Base-by-base conservation (phyloP, 169 alveolate genomes). In the Babesia bovis region DNA sequence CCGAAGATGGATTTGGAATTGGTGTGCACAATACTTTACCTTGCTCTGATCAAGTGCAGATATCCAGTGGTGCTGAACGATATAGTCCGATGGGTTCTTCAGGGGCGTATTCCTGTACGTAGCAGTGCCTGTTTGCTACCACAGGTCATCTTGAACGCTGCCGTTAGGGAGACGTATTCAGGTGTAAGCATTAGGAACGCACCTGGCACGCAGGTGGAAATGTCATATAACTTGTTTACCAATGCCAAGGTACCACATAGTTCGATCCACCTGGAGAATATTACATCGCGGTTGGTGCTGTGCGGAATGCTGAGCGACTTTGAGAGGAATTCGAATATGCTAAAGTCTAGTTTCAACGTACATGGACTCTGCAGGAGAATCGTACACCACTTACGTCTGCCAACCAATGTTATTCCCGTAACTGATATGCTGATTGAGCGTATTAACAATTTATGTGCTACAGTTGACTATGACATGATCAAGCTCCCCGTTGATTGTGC, bases 351-450 rank as follows among this genome's bases (percentile, higher is more conserved):
- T 1, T 71, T 28, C 19, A 71, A 71, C 30, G 66, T 60, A 17
- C 73, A 71, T 26, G 71, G 67, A 3, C 41, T 71, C 21, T 71
- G 76, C 45, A 67, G 85, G 53, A 58, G 79, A 13, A 36, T 77
- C 21, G 70, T 77, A 13, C 78, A 77, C 42, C 70, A 49, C 40
- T 38, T 57, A 17, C 58, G 85, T 26, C 58, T 77, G n/a, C 85
- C 85, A 19, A 67, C 25, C 32, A 53, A 40, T 19, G 71, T 66
- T 21, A 5, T 68, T 6, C 28, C 70, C 13, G 74, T 77, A 19
- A 51, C 53, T 53, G 85, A 77, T 40, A 36, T 61, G 67, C 23
- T 77, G 21, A 23, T 67, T 0, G 32, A 56, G 17, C 52, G 41
- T 17, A 19, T 47, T 7, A 19, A 12, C 6, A 47, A 19, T 12